Conservation (phyloP, 768 basidiomycete species). For the Phaeolepiota aurea region DNA sequence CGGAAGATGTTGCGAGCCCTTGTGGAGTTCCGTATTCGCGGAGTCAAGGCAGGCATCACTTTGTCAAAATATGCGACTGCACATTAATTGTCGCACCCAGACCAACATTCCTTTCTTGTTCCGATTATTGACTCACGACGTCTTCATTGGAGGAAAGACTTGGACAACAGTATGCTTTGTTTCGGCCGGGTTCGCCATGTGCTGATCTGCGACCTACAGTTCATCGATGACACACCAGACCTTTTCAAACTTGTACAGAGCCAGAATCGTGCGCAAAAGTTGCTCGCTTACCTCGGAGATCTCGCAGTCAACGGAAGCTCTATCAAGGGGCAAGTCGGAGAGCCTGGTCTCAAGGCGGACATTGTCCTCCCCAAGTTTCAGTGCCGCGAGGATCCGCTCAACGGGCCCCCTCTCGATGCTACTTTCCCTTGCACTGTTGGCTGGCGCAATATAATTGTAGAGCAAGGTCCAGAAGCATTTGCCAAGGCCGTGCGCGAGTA, state of each 20-base stretch:
- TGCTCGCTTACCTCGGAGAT: slow-evolving; percentile 95
- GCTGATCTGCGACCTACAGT: slow-evolving; percentile 34
- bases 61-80: background rate
- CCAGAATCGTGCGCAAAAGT: slow-evolving; percentile 97
- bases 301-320: slow-evolving; percentile 96
- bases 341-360: slow-evolving; percentile 89
- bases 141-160: slow-evolving; percentile 93
- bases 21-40: slow-evolving; percentile 99
- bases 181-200: background rate
- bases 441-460: slow-evolving; percentile 98
- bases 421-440: slow-evolving; percentile 78
- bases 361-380: slow-evolving; percentile 75
- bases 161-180: slow-evolving; percentile 69
- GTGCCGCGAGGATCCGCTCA: slow-evolving; percentile 65
- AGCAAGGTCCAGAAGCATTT: slow-evolving; percentile 95
- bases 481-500: slow-evolving; percentile 97
- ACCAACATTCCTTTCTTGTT: slow-evolving; percentile 99
- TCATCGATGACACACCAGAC: slow-evolving; percentile 99
- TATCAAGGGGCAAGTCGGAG: slow-evolving; percentile 94
- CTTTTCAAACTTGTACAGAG: slow-evolving; percentile 97
- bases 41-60: slow-evolving; percentile 75
- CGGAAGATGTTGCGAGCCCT: slow-evolving; percentile 98
- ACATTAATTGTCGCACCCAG: slow-evolving; percentile 29
- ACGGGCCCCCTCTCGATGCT: slow-evolving; percentile 69
- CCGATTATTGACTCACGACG: slow-evolving; percentile 92